Percentiles rank a stretch among this genome's conserved stretches.
Evolutionary conservation across 2,329 filamentous ascomycete species (phyloP).

Genomic region (Ophiostoma tasmaniense): DNA sequence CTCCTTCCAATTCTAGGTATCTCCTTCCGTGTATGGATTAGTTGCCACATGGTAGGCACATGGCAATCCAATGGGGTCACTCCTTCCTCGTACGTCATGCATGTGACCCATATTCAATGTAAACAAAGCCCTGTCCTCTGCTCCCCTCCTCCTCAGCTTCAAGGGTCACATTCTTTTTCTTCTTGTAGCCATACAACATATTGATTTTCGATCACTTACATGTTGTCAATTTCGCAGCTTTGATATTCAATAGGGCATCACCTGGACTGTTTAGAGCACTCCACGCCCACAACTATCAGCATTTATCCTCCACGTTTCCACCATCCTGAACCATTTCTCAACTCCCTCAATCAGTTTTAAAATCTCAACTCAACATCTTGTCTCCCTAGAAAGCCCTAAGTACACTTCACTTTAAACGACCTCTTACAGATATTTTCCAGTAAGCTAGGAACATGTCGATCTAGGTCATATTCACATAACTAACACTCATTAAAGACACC

Average conservation of each 20-base stretch:
- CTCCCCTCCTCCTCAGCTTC: neutral
- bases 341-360: neutral
- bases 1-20: neutral
- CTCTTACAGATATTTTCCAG: neutral
- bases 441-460: neutral
- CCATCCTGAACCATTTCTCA: neutral
- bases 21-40: neutral
- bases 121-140: neutral
- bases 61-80: neutral
- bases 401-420: neutral
- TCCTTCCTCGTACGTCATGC: neutral
- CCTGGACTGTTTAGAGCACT: slow-evolving; percentile 7
- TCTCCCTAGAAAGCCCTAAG: neutral
- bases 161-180: neutral
- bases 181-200: neutral
- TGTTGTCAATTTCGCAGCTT: neutral
- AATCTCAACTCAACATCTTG: neutral
- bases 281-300: neutral
- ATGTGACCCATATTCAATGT: neutral
- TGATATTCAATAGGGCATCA: neutral
- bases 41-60: neutral
- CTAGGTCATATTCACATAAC: neutral
- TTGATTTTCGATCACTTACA: neutral
- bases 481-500: neutral
- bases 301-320: neutral